Percentiles rank a stretch among this genome's conserved stretches.
phyloP scores from a whole-genome alignment of 2,329 filamentous ascomycete genomes.

The Aspergillus awamori region DNA sequence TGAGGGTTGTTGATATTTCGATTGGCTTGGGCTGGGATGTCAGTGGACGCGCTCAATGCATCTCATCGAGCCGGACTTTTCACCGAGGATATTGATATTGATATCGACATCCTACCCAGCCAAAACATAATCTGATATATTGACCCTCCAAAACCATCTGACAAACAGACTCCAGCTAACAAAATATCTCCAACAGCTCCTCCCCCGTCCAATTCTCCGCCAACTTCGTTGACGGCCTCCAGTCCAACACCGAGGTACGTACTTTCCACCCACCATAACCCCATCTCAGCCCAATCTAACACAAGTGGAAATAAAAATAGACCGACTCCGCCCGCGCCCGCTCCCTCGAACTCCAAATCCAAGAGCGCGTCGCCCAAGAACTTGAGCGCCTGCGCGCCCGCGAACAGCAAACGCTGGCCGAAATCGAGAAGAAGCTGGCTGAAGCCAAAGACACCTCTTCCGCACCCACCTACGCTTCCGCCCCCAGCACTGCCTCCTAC shows the following conservation, averaged over 20 bases:
- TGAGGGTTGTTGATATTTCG: too few relatives aligned
- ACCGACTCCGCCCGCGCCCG: constrained; percentile 85
- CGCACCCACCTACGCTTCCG: constrained; percentile 32
- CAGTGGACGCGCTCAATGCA: not conserved
- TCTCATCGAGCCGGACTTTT: not conserved
- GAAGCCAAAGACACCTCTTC: constrained; percentile 38
- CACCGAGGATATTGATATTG: not conserved
- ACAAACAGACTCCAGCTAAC: constrained; percentile 16
- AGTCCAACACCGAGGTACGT: constrained; percentile 81
- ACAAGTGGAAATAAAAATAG: constrained; percentile 51
- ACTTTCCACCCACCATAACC: constrained; percentile 1
- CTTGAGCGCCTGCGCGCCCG: constrained; percentile 76
- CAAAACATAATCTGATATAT: not conserved
- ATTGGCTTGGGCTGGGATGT: not conserved
- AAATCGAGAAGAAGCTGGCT: constrained; percentile 65
- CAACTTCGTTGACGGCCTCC: constrained; percentile 78
- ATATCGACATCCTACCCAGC: not conserved
- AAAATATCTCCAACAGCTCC: constrained; percentile 30
- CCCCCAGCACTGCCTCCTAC: constrained; percentile 23
- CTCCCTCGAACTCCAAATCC: constrained; percentile 82
- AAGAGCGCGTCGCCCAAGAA: constrained; percentile 82
- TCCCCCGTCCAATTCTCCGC: constrained; percentile 73
- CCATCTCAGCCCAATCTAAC: not conserved
- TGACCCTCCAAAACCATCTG: not conserved
- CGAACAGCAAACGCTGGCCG: constrained; percentile 69